Base-by-base conservation (phyloP, 2,329 filamentous ascomycete genomes). In the Ambrosiella xylebori region DNA sequence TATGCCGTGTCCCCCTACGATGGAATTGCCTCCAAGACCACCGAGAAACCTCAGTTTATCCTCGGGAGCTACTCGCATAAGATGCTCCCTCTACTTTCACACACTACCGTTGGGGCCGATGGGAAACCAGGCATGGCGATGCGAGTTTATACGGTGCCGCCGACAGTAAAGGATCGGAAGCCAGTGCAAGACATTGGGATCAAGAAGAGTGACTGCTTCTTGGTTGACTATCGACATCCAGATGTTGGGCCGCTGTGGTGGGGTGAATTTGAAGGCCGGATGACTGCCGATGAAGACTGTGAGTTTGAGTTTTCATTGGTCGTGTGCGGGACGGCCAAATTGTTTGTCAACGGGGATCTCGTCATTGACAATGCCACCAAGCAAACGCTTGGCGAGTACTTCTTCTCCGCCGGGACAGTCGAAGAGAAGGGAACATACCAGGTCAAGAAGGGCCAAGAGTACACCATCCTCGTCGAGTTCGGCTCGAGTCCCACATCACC, bases 1-100 rank as follows among this genome's bases (percentile, higher is more conserved):
- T 81, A 84, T 60, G 84, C 84, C 53, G 75, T 88, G 17, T 87
- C 81, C 0, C 86, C 85, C 1, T 81, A 84, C 35, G 82, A 86
- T 59, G 85, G 84, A 6, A 86, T 89, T 64, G 76, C 74, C 44
- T 72, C 72, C 39, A 77, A 78, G 65, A 69, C 78, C 0, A 66
- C 64, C 9, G 67, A 66, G 0, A 58, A 68, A 4, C 74, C 76
- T 0, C 67, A 65, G 1, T 84, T 80, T 65, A 73, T 77, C 1
- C 75, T 82, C 49, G 82, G 82, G 8, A 78, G 76, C 44, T 81
- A 84, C 66, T 80, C 79, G 0, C 81, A 85, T 68, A 81, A 81
- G 64, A 73, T 81, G 62, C 73, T 84, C 1, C 82, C 82, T 0
- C 68, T 81, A 0, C 70, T 85, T 3, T 78, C 79, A 0, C 70